A percentile compares a stretch with the other conserved stretches of the same genome.
phyloP scores from a whole-genome alignment of 2,329 filamentous ascomycete genomes.

The Cladorrhinum sp. region DNA sequence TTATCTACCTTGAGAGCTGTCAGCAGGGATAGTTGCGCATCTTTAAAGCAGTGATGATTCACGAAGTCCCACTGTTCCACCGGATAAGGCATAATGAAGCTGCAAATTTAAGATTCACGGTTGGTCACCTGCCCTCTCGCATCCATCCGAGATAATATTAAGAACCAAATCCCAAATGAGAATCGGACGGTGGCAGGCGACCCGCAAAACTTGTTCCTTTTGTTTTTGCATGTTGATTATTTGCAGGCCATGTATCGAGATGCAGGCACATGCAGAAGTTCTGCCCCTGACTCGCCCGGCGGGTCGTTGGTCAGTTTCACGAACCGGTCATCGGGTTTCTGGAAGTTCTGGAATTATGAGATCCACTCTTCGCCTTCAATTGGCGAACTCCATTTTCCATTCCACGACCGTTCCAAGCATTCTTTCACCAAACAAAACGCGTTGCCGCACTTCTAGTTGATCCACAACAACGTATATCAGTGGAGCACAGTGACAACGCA shows the following conservation, averaged over 20 bases:
- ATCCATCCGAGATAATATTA: neutral
- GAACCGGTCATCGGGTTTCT: neutral
- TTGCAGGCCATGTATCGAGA: neutral
- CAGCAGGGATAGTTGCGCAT: neutral
- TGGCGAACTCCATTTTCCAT: neutral
- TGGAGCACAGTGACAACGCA: neutral
- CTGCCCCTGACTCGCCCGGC: neutral
- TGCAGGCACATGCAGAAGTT: neutral
- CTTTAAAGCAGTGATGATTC: neutral
- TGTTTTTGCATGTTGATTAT: neutral
- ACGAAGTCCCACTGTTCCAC: neutral
- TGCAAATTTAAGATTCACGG: neutral
- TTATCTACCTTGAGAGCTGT: neutral
- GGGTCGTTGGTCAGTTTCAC: neutral
- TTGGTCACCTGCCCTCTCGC: neutral
- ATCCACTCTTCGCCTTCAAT: neutral
- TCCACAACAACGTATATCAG: neutral
- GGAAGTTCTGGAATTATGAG: neutral
- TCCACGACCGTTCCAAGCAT: neutral
- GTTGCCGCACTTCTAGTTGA: neutral
- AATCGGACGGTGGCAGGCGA: neutral
- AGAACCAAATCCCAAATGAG: neutral
- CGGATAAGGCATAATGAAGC: neutral
- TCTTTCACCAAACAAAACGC: neutral
- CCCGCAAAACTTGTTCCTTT: too few relatives aligned